phyloP scores from a whole-genome alignment of 164 flowering plant species.

The Warburgia ugandensis region DNA sequence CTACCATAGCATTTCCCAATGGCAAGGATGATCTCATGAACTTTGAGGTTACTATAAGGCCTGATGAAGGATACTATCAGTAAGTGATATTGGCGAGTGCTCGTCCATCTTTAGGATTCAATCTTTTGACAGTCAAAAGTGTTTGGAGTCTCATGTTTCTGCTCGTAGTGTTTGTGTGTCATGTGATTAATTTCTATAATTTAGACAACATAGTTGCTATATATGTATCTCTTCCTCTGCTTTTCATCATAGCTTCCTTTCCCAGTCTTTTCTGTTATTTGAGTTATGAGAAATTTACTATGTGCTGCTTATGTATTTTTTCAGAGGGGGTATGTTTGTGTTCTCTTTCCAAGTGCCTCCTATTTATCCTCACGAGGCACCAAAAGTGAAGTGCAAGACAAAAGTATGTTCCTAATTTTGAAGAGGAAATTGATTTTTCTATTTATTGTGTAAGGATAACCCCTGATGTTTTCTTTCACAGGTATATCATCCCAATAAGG shows the following conservation, averaged over 20 bases:
- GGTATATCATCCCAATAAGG: neutral
- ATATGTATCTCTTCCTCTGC: no score
- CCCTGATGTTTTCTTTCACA: neutral
- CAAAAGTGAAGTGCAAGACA: slow-evolving; percentile 78
- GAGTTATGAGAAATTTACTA: neutral
- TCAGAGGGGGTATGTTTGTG: slow-evolving; percentile 54
- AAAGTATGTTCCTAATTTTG: slow-evolving; percentile 34
- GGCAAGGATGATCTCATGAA: slow-evolving; percentile 71
- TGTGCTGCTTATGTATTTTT: slow-evolving; percentile 8
- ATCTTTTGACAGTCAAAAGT: no score
- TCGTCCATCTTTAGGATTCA: neutral
- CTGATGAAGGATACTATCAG: slow-evolving; percentile 71
- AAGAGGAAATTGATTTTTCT: neutral
- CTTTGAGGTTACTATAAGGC: slow-evolving; percentile 58
- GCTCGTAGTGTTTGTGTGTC: neutral
- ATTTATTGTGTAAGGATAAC: neutral
- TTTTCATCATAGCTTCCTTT: no score
- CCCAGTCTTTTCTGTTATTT: no score
- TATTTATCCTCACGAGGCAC: slow-evolving; percentile 74
- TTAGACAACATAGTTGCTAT: neutral
- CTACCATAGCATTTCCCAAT: slow-evolving; percentile 51
- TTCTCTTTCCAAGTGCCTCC: slow-evolving; percentile 61
- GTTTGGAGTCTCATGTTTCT: no score
- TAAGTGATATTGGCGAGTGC: slow-evolving; percentile 19
- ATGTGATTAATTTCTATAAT: neutral